phyloP scores from a whole-genome alignment of 352 stramenopile genomes.

The Hyphochytrium catenoides region DNA sequence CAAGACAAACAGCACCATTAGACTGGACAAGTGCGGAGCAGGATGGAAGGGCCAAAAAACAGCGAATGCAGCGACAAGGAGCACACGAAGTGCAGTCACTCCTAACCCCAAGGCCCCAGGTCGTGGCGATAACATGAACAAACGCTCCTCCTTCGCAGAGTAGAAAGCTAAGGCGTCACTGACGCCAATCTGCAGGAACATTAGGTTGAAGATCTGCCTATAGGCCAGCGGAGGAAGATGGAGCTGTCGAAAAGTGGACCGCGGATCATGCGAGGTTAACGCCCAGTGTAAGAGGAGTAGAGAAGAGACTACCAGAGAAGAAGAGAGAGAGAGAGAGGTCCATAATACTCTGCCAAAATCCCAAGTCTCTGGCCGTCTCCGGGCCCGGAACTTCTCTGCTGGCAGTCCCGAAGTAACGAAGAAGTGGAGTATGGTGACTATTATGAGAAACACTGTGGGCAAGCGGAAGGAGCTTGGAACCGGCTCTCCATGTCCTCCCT shows the following conservation, averaged over 20 bases:
- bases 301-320: slow-evolving; percentile 50
- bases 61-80: slow-evolving; percentile 40
- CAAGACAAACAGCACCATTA: slow-evolving; percentile 56
- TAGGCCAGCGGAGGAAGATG: slow-evolving; percentile 44
- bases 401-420: slow-evolving; percentile 68
- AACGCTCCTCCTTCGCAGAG: slow-evolving; percentile 40
- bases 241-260: slow-evolving; percentile 27
- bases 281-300: slow-evolving; percentile 54
- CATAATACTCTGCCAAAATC: slow-evolving; percentile 33
- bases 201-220: slow-evolving; percentile 65
- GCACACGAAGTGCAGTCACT: slow-evolving; percentile 26
- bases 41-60: slow-evolving; percentile 54
- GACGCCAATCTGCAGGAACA: slow-evolving; percentile 84
- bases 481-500: slow-evolving; percentile 14
- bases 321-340: slow-evolving; percentile 23
- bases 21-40: slow-evolving; percentile 40
- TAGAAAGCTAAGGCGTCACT: slow-evolving; percentile 81
- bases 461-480: slow-evolving; percentile 66
- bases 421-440: slow-evolving; percentile 82
- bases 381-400: slow-evolving; percentile 58
- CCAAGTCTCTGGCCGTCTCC: slow-evolving; percentile 35
- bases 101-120: too few species aligned
- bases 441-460: slow-evolving; percentile 68
- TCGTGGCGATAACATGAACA: too few species aligned
- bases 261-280: slow-evolving; percentile 49